Evolutionary conservation across 768 basidiomycete species (phyloP), one percentile per base, ranked within the genome.

Genomic region (Lactifluus pinguis): DNA sequence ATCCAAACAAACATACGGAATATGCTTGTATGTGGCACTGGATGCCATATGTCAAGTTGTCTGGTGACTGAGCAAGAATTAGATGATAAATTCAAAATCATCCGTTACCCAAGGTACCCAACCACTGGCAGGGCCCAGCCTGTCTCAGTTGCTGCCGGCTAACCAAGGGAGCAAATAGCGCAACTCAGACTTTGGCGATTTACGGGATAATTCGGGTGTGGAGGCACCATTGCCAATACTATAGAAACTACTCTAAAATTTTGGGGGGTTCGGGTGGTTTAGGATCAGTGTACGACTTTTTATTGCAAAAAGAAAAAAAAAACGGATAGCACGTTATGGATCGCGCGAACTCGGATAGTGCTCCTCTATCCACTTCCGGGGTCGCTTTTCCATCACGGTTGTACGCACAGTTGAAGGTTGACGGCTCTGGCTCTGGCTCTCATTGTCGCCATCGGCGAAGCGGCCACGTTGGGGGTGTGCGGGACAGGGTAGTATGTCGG

Each of bases 321-420:
- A 6, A 32, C 7, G 34, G 34, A 32, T 36, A 5, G 32, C 39
- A 41, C 10, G 13, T 6, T 55, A 53, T 34, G 57, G 21, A 42
- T 34, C 36, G n/a, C 21, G 30, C 8, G 45, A 55, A 21, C 32
- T 50, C 50, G 68, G 74, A 45, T 63, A 68, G 60, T 74, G 86
- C 72, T 92, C 90, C 73, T 90, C 86, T 69, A 92, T 91, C 90
- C 90, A 92, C 65, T 87, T 79, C 67, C 82, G 79, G 13, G 86
- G 85, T 54, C 80, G 75, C 73, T 83, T 89, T 65, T 85, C 80
- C 30, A 84, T 79, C 38, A 77, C 76, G 38, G 68, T 61, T 25
- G 61, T 55, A 53, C 61, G 72, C 66, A 55, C 67, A 69, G 47
- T 68, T 58, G 61, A 66, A 66, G 49, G 66, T 49, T 42, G 49